Percentiles rank a stretch among this genome's conserved stretches.
Conservation (phyloP, 2,329 filamentous ascomycete species). For the Erysiphe pulchra region DNA sequence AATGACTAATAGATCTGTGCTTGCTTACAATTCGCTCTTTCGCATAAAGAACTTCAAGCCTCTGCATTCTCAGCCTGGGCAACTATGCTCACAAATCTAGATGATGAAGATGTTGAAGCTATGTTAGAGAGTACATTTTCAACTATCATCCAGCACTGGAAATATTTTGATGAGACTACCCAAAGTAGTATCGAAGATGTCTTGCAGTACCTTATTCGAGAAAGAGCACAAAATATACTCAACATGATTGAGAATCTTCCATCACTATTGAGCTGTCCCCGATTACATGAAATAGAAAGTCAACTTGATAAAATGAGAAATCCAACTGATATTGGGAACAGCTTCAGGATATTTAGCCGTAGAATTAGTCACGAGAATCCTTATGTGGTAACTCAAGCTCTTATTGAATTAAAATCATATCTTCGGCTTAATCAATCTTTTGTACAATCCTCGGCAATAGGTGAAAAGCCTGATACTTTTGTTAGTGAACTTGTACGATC, state of each 20-base stretch:
- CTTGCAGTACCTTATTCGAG: constrained; percentile 21
- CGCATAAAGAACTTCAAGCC: constrained; percentile 47
- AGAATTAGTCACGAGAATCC: constrained; percentile 64
- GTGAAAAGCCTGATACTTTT: constrained; percentile 58
- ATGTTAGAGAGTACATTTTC: constrained; percentile 78
- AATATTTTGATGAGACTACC: constrained; percentile 31
- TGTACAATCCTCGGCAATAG: constrained; percentile 53
- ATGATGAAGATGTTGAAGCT: constrained; percentile 51
- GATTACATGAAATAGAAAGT: constrained; percentile 40
- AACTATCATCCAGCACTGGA: constrained; percentile 64
- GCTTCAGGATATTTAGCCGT: constrained; percentile 43
- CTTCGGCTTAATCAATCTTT: constrained; percentile 49
- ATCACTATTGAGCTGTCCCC: constrained; percentile 43
- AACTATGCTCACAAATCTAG: constrained; percentile 47
- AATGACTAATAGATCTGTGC: constrained; percentile 43
- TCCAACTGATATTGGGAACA: constrained; percentile 36
- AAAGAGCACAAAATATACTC: constrained; percentile 23
- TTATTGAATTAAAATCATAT: constrained; percentile 52
- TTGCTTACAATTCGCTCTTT: constrained; percentile 67
- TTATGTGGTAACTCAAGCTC: constrained; percentile 58
- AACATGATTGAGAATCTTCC: constrained; percentile 53
- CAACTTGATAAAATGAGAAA: constrained; percentile 38
- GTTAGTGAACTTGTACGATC: constrained; percentile 47
- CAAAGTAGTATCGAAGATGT: constrained; percentile 33
- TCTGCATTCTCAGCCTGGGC: constrained; percentile 67